A percentile compares a stretch with the other conserved stretches of the same genome.
Conservation (phyloP, 2,329 filamentous ascomycete species). For the Pestalotiopsis sp. region DNA sequence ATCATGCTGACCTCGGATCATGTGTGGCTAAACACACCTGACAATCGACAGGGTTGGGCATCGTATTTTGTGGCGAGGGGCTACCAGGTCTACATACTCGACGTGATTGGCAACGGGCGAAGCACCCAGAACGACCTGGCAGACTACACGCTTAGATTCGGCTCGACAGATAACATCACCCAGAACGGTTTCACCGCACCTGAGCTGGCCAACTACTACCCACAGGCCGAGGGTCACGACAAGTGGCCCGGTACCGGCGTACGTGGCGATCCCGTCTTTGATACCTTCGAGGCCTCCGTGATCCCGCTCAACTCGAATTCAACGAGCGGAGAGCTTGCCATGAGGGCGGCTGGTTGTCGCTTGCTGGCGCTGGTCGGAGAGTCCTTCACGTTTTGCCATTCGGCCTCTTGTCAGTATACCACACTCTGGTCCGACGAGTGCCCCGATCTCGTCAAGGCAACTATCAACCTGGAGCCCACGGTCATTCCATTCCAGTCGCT, state of each 20-base stretch:
- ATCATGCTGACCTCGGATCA: conserved; percentile 21
- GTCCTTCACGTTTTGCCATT: conserved; percentile 10
- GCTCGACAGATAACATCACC: conserved; percentile 21
- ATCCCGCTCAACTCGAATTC: conserved; percentile 11
- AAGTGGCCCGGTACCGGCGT: conserved; percentile 32
- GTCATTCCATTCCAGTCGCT: conserved; percentile 10
- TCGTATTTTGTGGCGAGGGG: conserved; percentile 44
- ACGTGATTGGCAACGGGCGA: conserved; percentile 24
- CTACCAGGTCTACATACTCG: conserved; percentile 43
- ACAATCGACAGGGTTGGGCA: conserved; percentile 46
- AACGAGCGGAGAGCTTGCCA: conserved; percentile 9
- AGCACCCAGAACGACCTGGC: conserved; percentile 19
- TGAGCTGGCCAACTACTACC: conserved; percentile 20
- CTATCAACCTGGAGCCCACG: conserved; percentile 12
- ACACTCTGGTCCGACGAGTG: conserved; percentile 11
- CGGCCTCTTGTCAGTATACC: conserved; percentile 6
- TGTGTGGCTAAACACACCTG: conserved; percentile 46
- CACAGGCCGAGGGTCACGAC: conserved; percentile 36
- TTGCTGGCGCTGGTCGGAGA: conserved; percentile 6
- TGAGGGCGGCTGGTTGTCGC: conserved; percentile 11
- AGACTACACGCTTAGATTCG: conserved; percentile 20
- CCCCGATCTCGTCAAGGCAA: conserved; percentile 5
- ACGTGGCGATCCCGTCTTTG: conserved; percentile 11
- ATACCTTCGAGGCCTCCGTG: conserved; percentile 11
- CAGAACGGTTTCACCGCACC: conserved; percentile 27